Percentiles rank a stretch among this genome's conserved stretches.
These are phyloP conservation scores for Leishmania amazonensis DNA, from an alignment of 208 protist genomes.

Conservation along the genomic window DNA sequence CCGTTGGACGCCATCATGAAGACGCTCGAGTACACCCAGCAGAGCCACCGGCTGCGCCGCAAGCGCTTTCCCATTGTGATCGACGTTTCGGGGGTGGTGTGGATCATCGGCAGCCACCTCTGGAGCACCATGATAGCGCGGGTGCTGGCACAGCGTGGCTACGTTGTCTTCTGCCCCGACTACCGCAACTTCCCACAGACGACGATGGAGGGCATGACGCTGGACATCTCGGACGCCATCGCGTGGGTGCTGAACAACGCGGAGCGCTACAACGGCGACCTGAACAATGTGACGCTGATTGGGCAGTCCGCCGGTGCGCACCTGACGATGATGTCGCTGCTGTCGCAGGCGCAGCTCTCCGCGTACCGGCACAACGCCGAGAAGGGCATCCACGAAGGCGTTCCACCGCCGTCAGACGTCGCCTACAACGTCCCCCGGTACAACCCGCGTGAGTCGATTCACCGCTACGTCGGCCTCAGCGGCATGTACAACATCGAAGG, in stretches of 20 bases:
- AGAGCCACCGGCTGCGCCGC: conserved; percentile 39
- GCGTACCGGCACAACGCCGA: conserved; percentile 47
- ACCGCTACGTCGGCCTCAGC: conserved; percentile 80
- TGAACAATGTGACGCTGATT: conserved; percentile 75
- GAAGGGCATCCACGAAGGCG: conserved; percentile 30
- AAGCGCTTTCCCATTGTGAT: conserved; percentile 86
- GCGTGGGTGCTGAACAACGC: conserved; percentile 87
- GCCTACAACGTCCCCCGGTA: conserved; percentile 87
- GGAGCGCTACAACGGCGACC: conserved; percentile 85
- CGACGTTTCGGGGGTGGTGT: conserved; percentile 69
- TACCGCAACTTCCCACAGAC: conserved; percentile 94
- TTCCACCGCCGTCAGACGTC: conserved; percentile 40
- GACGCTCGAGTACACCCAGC: conserved; percentile 47
- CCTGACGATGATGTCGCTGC: conserved; percentile 85
- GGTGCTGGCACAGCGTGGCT: conserved; percentile 72
- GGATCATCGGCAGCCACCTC: conserved; percentile 87
- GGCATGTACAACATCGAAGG: conserved; percentile 84
- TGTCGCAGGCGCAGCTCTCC: conserved; percentile 79
- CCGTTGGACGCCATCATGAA: conserved; percentile 62
- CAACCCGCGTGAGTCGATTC: conserved; percentile 83
- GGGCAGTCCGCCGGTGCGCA: conserved; percentile 87
- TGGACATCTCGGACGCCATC: conserved; percentile 87
- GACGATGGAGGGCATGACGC: conserved; percentile 89
- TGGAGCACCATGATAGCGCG: conserved; percentile 85
- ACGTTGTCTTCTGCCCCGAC: conserved; percentile 91